These are phyloP conservation scores for Gentiana dahurica DNA, from an alignment of 257 asterid genomes.

Conservation along the genomic window DNA sequence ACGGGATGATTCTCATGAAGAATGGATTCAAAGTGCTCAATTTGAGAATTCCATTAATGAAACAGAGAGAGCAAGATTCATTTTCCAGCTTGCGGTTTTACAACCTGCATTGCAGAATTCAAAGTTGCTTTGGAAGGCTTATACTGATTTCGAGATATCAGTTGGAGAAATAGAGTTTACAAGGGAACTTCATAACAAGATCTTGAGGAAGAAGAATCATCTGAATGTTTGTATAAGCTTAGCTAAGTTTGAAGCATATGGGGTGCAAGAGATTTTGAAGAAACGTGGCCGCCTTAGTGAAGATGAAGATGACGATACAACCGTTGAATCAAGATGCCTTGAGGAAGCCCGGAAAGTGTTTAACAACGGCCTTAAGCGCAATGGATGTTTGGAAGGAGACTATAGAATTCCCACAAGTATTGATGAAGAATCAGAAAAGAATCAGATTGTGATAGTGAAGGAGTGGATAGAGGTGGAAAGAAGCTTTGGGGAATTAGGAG, in stretches of 20 bases:
- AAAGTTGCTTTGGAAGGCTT: constrained; percentile 30
- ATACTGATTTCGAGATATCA: constrained; percentile 72
- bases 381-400: too few species aligned
- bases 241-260: constrained; percentile 77
- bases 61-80: constrained; percentile 56
- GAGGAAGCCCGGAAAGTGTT: too few species aligned
- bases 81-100: constrained; percentile 54
- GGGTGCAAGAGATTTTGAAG: constrained; percentile 23
- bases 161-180: constrained; percentile 48
- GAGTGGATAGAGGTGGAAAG: too few species aligned
- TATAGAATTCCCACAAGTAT: too few species aligned
- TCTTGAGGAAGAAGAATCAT: constrained; percentile 56
- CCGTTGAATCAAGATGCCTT: too few species aligned
- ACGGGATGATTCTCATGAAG: constrained; percentile 39
- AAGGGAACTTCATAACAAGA: constrained; percentile 64
- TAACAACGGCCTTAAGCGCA: too few species aligned
- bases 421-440: too few species aligned
- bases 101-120: constrained; percentile 26
- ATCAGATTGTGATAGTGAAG: too few species aligned
- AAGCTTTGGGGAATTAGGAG: too few species aligned
- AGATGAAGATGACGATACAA: too few species aligned
- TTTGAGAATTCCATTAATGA: constrained; percentile 43
- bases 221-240: constrained; percentile 74
- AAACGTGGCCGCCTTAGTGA: too few species aligned
- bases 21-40: constrained; percentile 53